phyloP scores from a whole-genome alignment of 2,329 filamentous ascomycete species.

The Akanthomyces dipterigenus region DNA sequence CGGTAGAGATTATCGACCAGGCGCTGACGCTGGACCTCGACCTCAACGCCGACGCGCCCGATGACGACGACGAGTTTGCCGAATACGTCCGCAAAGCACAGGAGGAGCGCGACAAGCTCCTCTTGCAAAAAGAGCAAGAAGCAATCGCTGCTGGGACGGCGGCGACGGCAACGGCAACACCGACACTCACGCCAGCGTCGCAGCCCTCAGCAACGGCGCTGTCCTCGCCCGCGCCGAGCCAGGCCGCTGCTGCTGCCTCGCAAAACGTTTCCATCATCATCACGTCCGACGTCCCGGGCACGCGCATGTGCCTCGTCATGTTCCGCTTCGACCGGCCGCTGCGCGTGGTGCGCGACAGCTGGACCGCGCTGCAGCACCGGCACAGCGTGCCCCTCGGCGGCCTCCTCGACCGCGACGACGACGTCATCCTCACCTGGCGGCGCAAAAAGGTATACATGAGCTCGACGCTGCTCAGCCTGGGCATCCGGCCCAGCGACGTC shows the following conservation, averaged over 20 bases:
- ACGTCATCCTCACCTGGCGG: constrained; percentile 74
- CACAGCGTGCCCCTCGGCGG: constrained; percentile 26
- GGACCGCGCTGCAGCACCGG: constrained; percentile 56
- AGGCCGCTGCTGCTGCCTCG: background rate
- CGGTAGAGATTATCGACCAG: background rate
- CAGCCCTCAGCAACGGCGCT: background rate
- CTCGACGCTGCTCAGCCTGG: constrained; percentile 65
- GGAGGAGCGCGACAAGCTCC: constrained; percentile 21
- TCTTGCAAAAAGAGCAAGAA: background rate
- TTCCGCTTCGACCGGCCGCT: constrained; percentile 63
- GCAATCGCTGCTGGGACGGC: constrained; percentile 19
- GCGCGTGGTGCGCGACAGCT: constrained; percentile 59
- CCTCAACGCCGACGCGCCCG: constrained; percentile 16
- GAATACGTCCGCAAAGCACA: constrained; percentile 39
- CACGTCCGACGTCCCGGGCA: constrained; percentile 55
- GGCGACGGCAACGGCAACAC: no score
- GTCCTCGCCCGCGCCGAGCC: constrained; percentile 6
- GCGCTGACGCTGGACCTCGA: constrained; percentile 8
- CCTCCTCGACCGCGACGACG: constrained; percentile 32
- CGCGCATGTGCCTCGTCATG: constrained; percentile 50
- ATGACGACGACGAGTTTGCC: constrained; percentile 36
- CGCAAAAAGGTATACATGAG: constrained; percentile 64
- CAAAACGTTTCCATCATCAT: constrained; percentile 36
- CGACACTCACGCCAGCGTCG: background rate
- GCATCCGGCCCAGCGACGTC: constrained; percentile 43